Conservation (phyloP, 2,329 filamentous ascomycete genomes). For the Aspergillus sp. region DNA sequence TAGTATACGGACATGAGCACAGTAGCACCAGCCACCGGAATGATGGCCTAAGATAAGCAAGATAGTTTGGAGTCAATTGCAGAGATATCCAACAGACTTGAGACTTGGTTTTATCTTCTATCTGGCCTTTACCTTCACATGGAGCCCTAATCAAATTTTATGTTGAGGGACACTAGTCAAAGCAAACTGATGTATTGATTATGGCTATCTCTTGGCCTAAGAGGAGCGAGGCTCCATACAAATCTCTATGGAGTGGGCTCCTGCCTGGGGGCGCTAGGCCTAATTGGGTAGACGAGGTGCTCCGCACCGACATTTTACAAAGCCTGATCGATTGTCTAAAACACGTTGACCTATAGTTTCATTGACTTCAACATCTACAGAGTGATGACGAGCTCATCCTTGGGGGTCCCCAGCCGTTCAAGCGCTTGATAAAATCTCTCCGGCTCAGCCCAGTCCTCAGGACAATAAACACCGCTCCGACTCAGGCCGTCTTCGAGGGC, state of each 20-base stretch:
- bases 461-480: slow-evolving; percentile 11
- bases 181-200: too few relatives aligned
- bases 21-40: too few relatives aligned
- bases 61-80: not conserved
- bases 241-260: too few relatives aligned
- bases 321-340: not conserved
- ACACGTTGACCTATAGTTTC: not conserved
- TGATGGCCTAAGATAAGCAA: not conserved
- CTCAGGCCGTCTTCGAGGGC: slow-evolving; percentile 8
- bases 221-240: too few relatives aligned
- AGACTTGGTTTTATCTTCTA: not conserved
- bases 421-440: slow-evolving; percentile 4
- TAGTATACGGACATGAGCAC: not conserved
- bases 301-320: too few relatives aligned
- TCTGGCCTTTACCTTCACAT: not conserved
- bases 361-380: not conserved
- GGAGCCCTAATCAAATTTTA: not conserved
- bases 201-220: too few relatives aligned
- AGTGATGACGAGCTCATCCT: not conserved
- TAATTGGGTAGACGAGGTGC: too few relatives aligned
- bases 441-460: slow-evolving; percentile 15
- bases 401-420: not conserved
- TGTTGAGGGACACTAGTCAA: too few relatives aligned
- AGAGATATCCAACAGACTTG: not conserved
- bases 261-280: too few relatives aligned